Evolutionary conservation across 257 asterid genomes (phyloP).

Genomic region (Ballota nigra): DNA sequence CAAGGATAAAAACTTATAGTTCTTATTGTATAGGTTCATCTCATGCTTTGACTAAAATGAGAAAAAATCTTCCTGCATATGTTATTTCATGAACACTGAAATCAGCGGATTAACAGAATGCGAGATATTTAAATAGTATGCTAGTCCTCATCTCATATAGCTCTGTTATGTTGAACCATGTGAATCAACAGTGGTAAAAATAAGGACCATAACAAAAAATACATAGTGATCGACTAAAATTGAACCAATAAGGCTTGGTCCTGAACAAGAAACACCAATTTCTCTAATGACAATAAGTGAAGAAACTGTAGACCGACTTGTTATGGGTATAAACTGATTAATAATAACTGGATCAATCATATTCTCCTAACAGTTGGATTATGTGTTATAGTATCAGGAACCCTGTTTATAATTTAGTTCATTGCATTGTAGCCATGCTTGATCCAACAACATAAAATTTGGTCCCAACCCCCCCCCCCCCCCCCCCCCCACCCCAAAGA

Average conservation of each 20-base stretch:
- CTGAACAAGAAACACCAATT: background rate
- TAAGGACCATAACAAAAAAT: no score
- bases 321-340: background rate
- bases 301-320: background rate
- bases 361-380: background rate
- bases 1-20: no score
- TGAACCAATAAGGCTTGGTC: background rate
- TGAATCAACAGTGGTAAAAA: no score
- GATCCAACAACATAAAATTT: background rate
- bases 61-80: no score
- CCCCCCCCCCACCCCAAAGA: background rate
- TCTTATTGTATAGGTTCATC: no score
- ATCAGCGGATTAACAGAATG: no score
- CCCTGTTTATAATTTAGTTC: background rate
- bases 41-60: no score
- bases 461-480: background rate
- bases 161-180: no score
- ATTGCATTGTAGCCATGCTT: background rate
- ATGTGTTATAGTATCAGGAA: background rate
- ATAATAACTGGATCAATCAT: background rate
- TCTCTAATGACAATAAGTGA: background rate
- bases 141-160: no score
- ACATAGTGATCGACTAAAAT: background rate
- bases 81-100: no score
- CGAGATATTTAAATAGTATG: no score